Conservation (phyloP, 192 early-diverging fungal species). For the Coemansia sp. region DNA sequence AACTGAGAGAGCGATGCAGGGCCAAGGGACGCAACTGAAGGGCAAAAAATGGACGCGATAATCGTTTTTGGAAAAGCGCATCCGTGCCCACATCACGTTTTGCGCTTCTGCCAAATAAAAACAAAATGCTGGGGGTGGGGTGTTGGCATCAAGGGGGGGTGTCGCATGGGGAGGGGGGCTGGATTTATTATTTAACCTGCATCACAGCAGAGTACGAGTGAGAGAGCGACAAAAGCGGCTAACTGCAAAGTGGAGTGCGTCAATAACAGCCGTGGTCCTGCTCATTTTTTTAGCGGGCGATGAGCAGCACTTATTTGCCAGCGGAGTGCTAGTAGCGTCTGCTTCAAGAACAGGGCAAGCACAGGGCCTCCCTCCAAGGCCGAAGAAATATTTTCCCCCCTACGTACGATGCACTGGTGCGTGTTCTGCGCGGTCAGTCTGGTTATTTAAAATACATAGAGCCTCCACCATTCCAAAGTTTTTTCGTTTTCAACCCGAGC, state of each 20-base stretch:
- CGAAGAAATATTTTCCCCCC: constrained; percentile 9
- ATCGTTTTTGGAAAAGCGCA: constrained; percentile 2
- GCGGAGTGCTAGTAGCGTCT: background rate
- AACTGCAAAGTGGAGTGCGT: constrained; percentile 23
- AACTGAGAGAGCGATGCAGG: background rate
- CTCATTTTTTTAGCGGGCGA: constrained; percentile 7
- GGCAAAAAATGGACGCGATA: constrained; percentile 4
- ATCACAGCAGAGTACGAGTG: constrained; percentile 10
- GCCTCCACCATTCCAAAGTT: constrained; percentile 13
- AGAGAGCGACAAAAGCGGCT: constrained; percentile 17
- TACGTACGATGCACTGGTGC: constrained; percentile 11
- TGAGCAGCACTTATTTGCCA: background rate
- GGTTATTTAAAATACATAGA: constrained; percentile 17
- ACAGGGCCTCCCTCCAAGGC: constrained; percentile 4
- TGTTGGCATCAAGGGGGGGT: constrained; percentile 1
- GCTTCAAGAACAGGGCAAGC: background rate
- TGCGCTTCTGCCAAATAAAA: background rate
- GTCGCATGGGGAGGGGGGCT: background rate
- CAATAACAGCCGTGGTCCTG: constrained; percentile 21
- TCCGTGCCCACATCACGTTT: background rate
- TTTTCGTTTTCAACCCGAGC: constrained; percentile 4
- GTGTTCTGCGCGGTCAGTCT: constrained; percentile 11
- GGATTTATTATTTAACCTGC: constrained; percentile 13
- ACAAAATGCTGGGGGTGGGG: constrained; percentile 1
- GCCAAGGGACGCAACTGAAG: constrained; percentile 1